A percentile compares a stretch with the other conserved stretches of the same genome.
phyloP scores from a whole-genome alignment of 345 rosid genomes.

The Eucalyptus regnans region DNA sequence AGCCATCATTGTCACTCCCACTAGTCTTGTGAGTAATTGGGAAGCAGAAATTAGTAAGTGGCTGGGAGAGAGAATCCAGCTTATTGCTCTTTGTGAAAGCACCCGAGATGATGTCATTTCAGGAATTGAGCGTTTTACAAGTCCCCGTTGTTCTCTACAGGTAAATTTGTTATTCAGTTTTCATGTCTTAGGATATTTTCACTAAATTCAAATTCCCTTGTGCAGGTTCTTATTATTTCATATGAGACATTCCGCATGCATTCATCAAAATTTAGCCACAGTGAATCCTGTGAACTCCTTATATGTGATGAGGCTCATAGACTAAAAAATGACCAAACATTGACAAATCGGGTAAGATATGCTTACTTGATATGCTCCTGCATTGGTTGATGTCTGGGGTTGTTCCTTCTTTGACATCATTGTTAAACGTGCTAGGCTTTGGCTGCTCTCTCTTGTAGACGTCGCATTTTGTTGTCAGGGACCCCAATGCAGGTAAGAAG shows the following conservation, averaged over 20 bases:
- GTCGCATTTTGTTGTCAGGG: conserved; percentile 88
- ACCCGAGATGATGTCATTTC: conserved; percentile 83
- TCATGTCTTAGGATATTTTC: not conserved
- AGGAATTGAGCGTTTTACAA: conserved; percentile 76
- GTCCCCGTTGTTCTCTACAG: conserved; percentile 59
- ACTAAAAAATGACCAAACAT: conserved; percentile 89
- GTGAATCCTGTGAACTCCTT: conserved; percentile 86
- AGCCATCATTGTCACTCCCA: conserved; percentile 93
- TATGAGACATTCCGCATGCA: conserved; percentile 98
- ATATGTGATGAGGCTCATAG: conserved; percentile 99
- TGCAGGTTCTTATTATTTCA: conserved; percentile 81
- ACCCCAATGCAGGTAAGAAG: conserved; percentile 92
- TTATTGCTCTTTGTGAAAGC: conserved; percentile 93
- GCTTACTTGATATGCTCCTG: conserved; percentile 1
- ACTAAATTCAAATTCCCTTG: not conserved
- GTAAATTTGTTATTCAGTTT: conserved; percentile 14
- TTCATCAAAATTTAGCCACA: conserved; percentile 68
- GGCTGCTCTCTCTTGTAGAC: conserved; percentile 84
- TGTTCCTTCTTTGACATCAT: not conserved
- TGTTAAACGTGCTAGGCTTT: conserved; percentile 38
- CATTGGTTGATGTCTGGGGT: not conserved
- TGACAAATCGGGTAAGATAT: conserved; percentile 76
- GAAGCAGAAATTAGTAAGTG: conserved; percentile 94
- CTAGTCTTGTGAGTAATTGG: conserved; percentile 99
- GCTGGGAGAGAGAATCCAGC: conserved; percentile 86